Conservation (phyloP, 2,329 filamentous ascomycete genomes). For the Fusarium sp. region DNA sequence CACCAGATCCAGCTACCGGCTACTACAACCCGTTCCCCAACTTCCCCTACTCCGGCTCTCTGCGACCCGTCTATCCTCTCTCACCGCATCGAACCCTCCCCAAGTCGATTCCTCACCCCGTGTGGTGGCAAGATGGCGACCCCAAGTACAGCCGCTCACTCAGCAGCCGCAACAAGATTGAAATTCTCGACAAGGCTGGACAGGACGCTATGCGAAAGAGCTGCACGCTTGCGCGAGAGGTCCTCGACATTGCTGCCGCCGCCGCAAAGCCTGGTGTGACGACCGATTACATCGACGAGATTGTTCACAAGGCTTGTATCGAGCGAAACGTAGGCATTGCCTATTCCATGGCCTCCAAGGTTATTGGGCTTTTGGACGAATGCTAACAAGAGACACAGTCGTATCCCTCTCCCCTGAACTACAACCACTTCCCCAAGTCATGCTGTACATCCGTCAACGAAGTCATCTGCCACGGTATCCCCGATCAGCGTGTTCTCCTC, state of each 20-base stretch:
- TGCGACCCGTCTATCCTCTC: conserved; percentile 90
- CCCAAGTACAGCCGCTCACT: conserved; percentile 71
- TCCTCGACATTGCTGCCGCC: conserved; percentile 89
- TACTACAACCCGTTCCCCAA: conserved; percentile 92
- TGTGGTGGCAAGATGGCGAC: conserved; percentile 89
- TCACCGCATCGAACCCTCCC: conserved; percentile 80
- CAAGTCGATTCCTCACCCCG: conserved; percentile 83
- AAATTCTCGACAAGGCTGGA: conserved; percentile 81
- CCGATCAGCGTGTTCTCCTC: conserved; percentile 85
- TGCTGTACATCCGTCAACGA: conserved; percentile 97
- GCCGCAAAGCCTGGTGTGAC: conserved; percentile 91
- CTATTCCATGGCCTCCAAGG: neutral
- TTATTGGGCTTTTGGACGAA: neutral
- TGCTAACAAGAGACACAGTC: conserved; percentile 70
- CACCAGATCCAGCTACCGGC: conserved; percentile 91
- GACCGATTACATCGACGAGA: conserved; percentile 93
- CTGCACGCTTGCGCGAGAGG: conserved; percentile 87
- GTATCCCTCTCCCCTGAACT: conserved; percentile 95
- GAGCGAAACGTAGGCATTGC: conserved; percentile 81
- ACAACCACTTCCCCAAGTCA: conserved; percentile 96
- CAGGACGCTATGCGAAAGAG: conserved; percentile 94
- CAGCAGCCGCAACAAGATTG: conserved; percentile 82
- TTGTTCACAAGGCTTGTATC: conserved; percentile 94
- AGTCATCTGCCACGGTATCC: conserved; percentile 98
- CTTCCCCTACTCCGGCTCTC: conserved; percentile 82